These are phyloP conservation scores for Lecanoromycetidae sp. DNA, from an alignment of 2,329 filamentous ascomycete species.

Conservation along the genomic window DNA sequence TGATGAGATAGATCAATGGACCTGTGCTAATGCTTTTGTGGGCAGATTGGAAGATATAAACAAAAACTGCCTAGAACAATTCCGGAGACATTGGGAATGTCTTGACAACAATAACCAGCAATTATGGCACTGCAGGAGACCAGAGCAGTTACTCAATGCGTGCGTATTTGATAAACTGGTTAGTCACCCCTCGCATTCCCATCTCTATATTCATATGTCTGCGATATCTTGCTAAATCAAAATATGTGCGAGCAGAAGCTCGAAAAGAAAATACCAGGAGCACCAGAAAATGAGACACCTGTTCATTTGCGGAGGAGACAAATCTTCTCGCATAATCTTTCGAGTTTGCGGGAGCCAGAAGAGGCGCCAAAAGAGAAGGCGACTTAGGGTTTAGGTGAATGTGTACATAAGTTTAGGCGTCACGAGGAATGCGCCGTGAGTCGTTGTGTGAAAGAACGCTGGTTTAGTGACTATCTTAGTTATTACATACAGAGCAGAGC, in stretches of 20 bases:
- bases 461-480: no score
- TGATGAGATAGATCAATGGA: neutral
- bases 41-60: slow-evolving; percentile 85
- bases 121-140: slow-evolving; percentile 83
- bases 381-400: neutral
- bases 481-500: no score
- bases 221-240: neutral
- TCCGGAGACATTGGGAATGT: slow-evolving; percentile 89
- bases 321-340: slow-evolving; percentile 15
- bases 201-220: neutral
- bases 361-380: neutral
- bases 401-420: neutral
- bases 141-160: slow-evolving; percentile 82
- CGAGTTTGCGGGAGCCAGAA: slow-evolving; percentile 2
- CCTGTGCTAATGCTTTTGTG: slow-evolving; percentile 9
- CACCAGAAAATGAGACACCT: slow-evolving; percentile 56
- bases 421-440: neutral
- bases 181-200: slow-evolving; percentile 29
- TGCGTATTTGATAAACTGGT: slow-evolving; percentile 96
- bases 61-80: slow-evolving; percentile 81
- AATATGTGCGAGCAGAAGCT: slow-evolving; percentile 25
- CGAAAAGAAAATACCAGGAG: slow-evolving; percentile 67
- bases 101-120: slow-evolving; percentile 97
- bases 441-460: no score
- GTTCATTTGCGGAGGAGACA: slow-evolving; percentile 55